These are phyloP conservation scores for Anaeromyces robustus DNA, from an alignment of 192 early-diverging fungal genomes.

Conservation along the genomic window DNA sequence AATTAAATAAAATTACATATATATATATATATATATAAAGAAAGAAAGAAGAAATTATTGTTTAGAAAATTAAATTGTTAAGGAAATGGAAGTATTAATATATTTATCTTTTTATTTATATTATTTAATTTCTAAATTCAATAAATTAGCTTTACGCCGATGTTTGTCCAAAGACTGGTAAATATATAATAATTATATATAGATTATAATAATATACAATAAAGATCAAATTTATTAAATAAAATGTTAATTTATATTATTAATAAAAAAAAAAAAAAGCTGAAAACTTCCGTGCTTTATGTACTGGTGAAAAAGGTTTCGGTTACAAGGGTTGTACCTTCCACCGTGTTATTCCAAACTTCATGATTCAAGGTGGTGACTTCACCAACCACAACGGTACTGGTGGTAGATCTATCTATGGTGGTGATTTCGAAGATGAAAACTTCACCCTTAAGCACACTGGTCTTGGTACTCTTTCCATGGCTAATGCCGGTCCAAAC, in stretches of 20 bases:
- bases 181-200: neutral
- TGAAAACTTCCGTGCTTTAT: slow-evolving; percentile 94
- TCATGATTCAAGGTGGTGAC: slow-evolving; percentile 81
- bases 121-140: neutral
- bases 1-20: too few relatives aligned
- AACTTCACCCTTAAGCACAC: slow-evolving; percentile 57
- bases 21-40: too few relatives aligned
- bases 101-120: too few relatives aligned
- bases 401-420: slow-evolving; percentile 28
- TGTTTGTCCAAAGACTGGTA: slow-evolving; percentile 21
- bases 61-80: too few relatives aligned
- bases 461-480: slow-evolving; percentile 54
- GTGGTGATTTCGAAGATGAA: slow-evolving; percentile 73
- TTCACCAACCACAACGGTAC: slow-evolving; percentile 74
- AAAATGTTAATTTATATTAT: too few relatives aligned
- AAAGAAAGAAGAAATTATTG: too few relatives aligned
- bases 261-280: too few relatives aligned
- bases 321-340: slow-evolving; percentile 58
- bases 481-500: slow-evolving; percentile 73
- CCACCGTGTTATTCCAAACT: slow-evolving; percentile 70
- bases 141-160: slow-evolving; percentile 11
- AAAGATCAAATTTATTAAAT: slow-evolving; percentile 5
- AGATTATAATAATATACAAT: too few relatives aligned
- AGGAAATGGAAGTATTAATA: too few relatives aligned
- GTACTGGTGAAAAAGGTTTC: slow-evolving; percentile 87